These are phyloP conservation scores for Macrophomina tecta DNA, from an alignment of 2,329 filamentous ascomycete genomes.

Conservation along the genomic window DNA sequence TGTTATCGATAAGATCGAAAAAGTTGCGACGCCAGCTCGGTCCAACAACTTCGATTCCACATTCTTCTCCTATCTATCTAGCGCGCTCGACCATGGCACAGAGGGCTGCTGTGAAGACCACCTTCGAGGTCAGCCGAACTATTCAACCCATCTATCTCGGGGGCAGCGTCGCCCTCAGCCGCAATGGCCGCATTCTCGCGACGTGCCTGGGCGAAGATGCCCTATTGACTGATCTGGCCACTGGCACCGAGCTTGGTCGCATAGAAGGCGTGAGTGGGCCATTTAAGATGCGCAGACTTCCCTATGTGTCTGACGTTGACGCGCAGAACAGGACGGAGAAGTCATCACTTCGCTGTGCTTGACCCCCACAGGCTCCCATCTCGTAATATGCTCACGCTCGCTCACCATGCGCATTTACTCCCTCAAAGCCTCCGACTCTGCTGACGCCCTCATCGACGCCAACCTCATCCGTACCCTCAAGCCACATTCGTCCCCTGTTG, in stretches of 20 bases:
- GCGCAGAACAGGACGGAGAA: conserved; percentile 62
- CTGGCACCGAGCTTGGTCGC: conserved; percentile 79
- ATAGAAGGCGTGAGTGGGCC: conserved; percentile 78
- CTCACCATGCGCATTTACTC: conserved; percentile 92
- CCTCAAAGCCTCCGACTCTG: conserved; percentile 64
- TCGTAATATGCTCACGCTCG: conserved; percentile 93
- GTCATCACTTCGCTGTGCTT: conserved; percentile 79
- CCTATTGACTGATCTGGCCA: conserved; percentile 82
- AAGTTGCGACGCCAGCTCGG: conserved; percentile 17
- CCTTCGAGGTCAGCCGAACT: conserved; percentile 81
- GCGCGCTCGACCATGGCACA: conserved; percentile 52
- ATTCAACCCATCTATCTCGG: conserved; percentile 95
- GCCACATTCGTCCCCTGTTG: conserved; percentile 87
- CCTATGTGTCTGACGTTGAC: conserved; percentile 47
- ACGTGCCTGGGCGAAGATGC: conserved; percentile 93
- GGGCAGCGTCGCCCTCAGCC: conserved; percentile 82
- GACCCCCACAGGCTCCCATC: conserved; percentile 84
- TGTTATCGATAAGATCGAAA: conserved; percentile 23
- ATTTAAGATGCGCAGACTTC: background rate
- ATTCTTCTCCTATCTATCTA: background rate
- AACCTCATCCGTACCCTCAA: conserved; percentile 81
- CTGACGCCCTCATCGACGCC: conserved; percentile 65
- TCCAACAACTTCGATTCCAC: background rate
- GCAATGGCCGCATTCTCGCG: conserved; percentile 80
- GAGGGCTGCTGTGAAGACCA: conserved; percentile 73